phyloP scores from a whole-genome alignment of 768 basidiomycete species.

The Hydnomerulius pinastri region DNA sequence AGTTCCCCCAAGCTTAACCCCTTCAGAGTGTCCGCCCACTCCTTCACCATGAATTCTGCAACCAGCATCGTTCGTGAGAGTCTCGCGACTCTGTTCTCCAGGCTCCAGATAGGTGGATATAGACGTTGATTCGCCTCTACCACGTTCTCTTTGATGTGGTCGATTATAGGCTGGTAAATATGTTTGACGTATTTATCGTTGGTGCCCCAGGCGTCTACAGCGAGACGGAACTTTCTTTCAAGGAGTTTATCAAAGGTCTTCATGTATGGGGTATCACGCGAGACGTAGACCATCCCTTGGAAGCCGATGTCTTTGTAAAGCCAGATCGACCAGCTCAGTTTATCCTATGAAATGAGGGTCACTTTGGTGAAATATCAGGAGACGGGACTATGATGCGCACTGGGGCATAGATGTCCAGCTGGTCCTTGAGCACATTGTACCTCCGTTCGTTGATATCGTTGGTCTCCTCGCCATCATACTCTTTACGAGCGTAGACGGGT shows the following conservation, averaged over 20 bases:
- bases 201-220: constrained; percentile 41
- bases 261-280: constrained; percentile 40
- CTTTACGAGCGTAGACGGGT: constrained; percentile 40
- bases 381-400: constrained; percentile 28
- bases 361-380: neutral
- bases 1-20: constrained; percentile 37
- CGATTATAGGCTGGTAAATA: constrained; percentile 18
- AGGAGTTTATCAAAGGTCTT: constrained; percentile 39
- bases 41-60: constrained; percentile 34
- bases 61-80: constrained; percentile 37
- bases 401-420: constrained; percentile 66
- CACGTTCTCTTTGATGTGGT: constrained; percentile 21
- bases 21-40: constrained; percentile 34
- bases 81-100: constrained; percentile 23
- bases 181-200: constrained; percentile 33
- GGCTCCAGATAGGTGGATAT: constrained; percentile 39
- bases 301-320: constrained; percentile 49
- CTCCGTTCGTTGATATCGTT: constrained; percentile 63
- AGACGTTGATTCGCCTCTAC: constrained; percentile 27
- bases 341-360: constrained; percentile 39
- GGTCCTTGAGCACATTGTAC: constrained; percentile 67
- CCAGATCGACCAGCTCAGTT: constrained; percentile 80
- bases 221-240: constrained; percentile 41
- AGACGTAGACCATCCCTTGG: constrained; percentile 41
- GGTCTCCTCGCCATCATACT: constrained; percentile 51